These are phyloP conservation scores for Cystobasidium pallidum DNA, from an alignment of 1,284 basidiomycete genomes.

Conservation along the genomic window DNA sequence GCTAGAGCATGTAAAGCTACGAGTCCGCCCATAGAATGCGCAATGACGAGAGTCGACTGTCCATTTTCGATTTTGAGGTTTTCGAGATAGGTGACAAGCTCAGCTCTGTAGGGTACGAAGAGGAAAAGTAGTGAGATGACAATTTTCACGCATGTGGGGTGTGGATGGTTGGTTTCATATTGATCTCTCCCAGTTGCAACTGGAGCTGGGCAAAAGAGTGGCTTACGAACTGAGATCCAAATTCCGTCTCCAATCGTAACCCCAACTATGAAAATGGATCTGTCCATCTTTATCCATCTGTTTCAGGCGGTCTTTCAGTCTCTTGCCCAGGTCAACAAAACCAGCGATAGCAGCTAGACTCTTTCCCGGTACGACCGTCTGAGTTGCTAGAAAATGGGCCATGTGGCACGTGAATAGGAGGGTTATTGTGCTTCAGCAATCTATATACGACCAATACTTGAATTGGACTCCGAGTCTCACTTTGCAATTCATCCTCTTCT, in stretches of 20 bases:
- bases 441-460: no score
- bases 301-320: constrained; percentile 51
- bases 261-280: constrained; percentile 53
- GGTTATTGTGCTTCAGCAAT: no score
- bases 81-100: constrained; percentile 44
- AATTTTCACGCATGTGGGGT: no score
- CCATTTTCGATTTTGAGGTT: constrained; percentile 52
- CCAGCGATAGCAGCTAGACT: constrained; percentile 53
- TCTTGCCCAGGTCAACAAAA: constrained; percentile 54
- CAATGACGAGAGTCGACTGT: constrained; percentile 54
- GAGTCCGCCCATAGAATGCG: constrained; percentile 57
- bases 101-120: constrained; percentile 27
- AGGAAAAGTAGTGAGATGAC: no score
- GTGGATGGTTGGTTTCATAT: no score
- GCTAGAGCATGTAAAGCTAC: constrained; percentile 55
- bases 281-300: constrained; percentile 45
- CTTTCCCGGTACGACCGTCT: constrained; percentile 53
- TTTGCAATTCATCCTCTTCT: constrained; percentile 48
- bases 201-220: no score
- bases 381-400: constrained; percentile 47
- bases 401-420: no score
- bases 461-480: no score
- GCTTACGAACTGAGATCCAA: constrained; percentile 46
- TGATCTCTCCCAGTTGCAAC: no score
- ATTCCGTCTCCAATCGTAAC: constrained; percentile 55